These are phyloP conservation scores for Pythium rishiriense DNA, from an alignment of 352 stramenopile species.

Conservation along the genomic window DNA sequence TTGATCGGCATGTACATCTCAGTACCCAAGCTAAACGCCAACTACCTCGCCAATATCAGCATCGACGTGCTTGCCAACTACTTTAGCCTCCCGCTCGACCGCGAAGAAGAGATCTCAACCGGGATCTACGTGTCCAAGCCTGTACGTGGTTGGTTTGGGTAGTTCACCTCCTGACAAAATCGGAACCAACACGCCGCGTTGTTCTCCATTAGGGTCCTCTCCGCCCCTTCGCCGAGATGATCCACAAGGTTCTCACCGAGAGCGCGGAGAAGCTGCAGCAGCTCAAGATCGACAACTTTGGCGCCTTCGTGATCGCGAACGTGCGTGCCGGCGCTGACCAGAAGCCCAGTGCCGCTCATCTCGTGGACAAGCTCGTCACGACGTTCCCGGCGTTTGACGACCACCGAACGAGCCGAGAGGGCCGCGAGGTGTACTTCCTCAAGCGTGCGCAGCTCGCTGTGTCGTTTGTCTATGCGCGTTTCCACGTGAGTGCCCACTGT, in stretches of 20 bases:
- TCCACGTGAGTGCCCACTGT: slow-evolving; percentile 37
- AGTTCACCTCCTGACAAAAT: neutral
- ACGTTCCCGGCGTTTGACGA: slow-evolving; percentile 79
- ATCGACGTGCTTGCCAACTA: slow-evolving; percentile 71
- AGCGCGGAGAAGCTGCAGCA: slow-evolving; percentile 7
- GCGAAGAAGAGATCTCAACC: slow-evolving; percentile 67
- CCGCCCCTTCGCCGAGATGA: slow-evolving; percentile 64
- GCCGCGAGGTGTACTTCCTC: slow-evolving; percentile 52
- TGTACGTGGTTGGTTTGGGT: slow-evolving; percentile 27
- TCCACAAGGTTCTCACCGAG: slow-evolving; percentile 62
- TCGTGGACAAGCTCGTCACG: slow-evolving; percentile 54
- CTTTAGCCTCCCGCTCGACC: slow-evolving; percentile 71
- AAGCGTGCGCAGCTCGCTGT: slow-evolving; percentile 73
- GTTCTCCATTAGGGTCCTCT: slow-evolving; percentile 51
- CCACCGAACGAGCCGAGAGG: slow-evolving; percentile 44
- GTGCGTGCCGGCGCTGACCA: slow-evolving; percentile 27
- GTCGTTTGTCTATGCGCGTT: slow-evolving; percentile 58
- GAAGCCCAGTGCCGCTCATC: slow-evolving; percentile 42
- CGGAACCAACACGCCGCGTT: no score
- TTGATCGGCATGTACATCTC: slow-evolving; percentile 87
- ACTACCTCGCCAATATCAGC: slow-evolving; percentile 59
- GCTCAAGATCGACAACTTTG: slow-evolving; percentile 50
- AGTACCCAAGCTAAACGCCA: slow-evolving; percentile 54
- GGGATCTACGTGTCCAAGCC: slow-evolving; percentile 85
- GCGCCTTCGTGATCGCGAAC: slow-evolving; percentile 71